Evolutionary conservation across 306 rosid genomes (phyloP), one percentile per base, ranked within the genome.

Genomic region (Acacia confusa): DNA sequence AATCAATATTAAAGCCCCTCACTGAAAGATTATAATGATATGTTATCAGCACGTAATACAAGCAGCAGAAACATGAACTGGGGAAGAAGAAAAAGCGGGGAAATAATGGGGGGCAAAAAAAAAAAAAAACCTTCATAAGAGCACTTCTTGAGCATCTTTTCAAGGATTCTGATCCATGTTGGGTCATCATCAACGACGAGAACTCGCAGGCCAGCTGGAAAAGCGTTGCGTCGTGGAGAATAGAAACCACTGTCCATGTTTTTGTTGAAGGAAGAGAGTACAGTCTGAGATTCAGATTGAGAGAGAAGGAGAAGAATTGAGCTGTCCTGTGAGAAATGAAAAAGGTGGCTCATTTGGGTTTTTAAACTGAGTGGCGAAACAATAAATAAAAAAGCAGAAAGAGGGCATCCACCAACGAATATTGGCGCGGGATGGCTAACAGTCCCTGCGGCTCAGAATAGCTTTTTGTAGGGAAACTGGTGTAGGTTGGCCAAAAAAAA

Each of bases 81-180:
- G 10, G 25, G 8, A 38, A 55, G 48, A 3, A 10, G 7, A 9
- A 68, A 38, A 68, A 9, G 14, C 0, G 14, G 12, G 66, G 47
- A 75, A 43, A 19, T 30, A 34, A 27, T 36, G 44, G 77, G n/a
- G 13, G 16, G n/a, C n/a, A n/a, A n/a, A n/a, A n/a, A n/a, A n/a
- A n/a, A 3, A 2, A 1, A 4, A 34, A 34, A 75, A 82, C 99
- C 99, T 78, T 95, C 99, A 45, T 93, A 93, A 36, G 91, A 87
- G 76, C 99, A 95, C 84, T 92, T 95, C 81, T 92, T 95, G 47
- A 95, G 97, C 99, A 95, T 95, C 96, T 95, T 95, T 72, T 95
- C 99, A 72, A 95, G 90, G 87, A 95, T 93, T 88, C 83, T 95
- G 13, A 95, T 90, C 99, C 99, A 95, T 22, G 99, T 95, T 9